These are phyloP conservation scores for Xerocomellus dryophilus DNA, from an alignment of 768 basidiomycete genomes.

Conservation along the genomic window DNA sequence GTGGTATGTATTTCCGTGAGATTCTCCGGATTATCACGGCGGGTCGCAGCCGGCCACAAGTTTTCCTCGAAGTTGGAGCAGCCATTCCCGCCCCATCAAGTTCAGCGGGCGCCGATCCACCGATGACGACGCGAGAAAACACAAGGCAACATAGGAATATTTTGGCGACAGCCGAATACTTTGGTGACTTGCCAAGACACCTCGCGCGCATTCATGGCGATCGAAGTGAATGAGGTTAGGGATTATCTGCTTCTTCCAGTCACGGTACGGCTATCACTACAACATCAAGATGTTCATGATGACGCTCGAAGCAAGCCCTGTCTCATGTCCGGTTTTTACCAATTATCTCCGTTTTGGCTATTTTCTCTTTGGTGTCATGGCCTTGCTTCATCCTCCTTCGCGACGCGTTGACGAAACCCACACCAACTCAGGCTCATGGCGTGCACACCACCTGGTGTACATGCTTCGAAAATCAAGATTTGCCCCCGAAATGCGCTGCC, in stretches of 20 bases:
- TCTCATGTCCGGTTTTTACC: conserved; percentile 7
- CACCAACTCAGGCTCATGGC: conserved; percentile 12
- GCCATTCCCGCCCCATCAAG: conserved; percentile 5
- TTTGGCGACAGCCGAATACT: neutral
- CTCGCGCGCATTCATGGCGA: conserved; percentile 1
- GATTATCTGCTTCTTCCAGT: neutral
- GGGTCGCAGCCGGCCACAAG: conserved; percentile 25
- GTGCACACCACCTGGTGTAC: conserved; percentile 25
- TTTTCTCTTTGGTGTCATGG: conserved; percentile 10
- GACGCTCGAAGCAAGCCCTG: neutral
- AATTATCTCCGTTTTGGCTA: conserved; percentile 8
- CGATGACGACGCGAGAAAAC: conserved; percentile 1
- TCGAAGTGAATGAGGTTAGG: conserved; percentile 1
- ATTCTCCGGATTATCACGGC: conserved; percentile 11
- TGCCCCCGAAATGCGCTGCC: conserved; percentile 17
- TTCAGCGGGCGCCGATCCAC: conserved; percentile 2
- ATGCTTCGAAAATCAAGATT: conserved; percentile 16
- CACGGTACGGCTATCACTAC: neutral
- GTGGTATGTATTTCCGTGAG: conserved; percentile 16
- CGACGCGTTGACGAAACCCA: conserved; percentile 13
- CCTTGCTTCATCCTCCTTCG: conserved; percentile 25
- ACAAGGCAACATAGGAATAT: neutral
- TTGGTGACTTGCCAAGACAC: neutral
- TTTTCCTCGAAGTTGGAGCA: conserved; percentile 19
- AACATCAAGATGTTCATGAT: conserved; percentile 3